phyloP scores from a whole-genome alignment of 768 basidiomycete genomes.

The Boletus rubroflammeus region DNA sequence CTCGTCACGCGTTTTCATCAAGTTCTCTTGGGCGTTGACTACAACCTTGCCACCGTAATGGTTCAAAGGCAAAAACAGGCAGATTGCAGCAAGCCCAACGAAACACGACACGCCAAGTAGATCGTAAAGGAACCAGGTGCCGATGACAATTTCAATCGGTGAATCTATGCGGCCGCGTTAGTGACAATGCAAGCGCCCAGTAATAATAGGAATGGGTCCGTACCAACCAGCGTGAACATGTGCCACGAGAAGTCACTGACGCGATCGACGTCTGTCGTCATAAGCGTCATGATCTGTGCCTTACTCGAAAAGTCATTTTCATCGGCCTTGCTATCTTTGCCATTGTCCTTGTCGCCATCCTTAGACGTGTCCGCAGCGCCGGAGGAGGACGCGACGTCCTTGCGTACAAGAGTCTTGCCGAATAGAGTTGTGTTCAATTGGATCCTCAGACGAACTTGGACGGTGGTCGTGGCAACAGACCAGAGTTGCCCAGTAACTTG shows the following conservation, averaged over 20 bases:
- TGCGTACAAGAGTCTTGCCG: conserved; percentile 81
- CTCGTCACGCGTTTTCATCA: conserved; percentile 92
- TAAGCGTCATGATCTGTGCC: conserved; percentile 88
- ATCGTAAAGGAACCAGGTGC: conserved; percentile 70
- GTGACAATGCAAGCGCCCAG: neutral
- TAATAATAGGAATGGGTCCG: conserved; percentile 13
- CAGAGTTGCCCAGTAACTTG: conserved; percentile 67
- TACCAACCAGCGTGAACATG: conserved; percentile 69
- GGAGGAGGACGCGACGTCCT: conserved; percentile 74
- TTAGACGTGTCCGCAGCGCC: conserved; percentile 26
- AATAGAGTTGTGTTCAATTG: conserved; percentile 85
- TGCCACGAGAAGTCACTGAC: conserved; percentile 85
- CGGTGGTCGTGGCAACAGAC: conserved; percentile 62
- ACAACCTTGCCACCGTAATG: conserved; percentile 82
- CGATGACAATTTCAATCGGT: conserved; percentile 74
- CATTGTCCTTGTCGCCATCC: conserved; percentile 18
- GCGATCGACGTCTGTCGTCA: conserved; percentile 93
- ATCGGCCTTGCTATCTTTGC: conserved; percentile 17
- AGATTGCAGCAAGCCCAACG: conserved; percentile 73
- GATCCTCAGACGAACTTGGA: conserved; percentile 67
- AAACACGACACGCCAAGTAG: conserved; percentile 78
- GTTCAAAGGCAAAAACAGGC: conserved; percentile 72
- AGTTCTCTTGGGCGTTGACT: conserved; percentile 71
- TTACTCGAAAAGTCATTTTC: conserved; percentile 64
- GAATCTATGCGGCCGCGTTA: conserved; percentile 45